Evolutionary conservation across 495 filamentous ascomycete species (phyloP).

Genomic region (Schizothecium vesticola): DNA sequence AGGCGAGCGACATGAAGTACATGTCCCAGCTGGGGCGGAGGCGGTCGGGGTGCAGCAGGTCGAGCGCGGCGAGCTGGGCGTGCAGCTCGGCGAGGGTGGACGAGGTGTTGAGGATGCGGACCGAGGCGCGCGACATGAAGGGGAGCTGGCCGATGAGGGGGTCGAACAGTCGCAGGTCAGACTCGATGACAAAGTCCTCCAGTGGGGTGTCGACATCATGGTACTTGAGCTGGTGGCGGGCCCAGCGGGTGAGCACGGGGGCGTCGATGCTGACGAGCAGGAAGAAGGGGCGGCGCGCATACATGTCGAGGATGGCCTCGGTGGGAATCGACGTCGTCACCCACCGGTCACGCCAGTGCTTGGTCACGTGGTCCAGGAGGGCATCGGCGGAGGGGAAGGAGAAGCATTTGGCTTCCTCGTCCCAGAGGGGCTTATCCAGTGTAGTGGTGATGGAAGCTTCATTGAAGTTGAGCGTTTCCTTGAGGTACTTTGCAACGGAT

Average conservation of each 20-base stretch:
- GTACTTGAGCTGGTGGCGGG: slow-evolving; percentile 42
- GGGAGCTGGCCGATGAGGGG: slow-evolving; percentile 58
- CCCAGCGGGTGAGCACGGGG: slow-evolving; percentile 71
- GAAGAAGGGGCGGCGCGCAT: slow-evolving; percentile 82
- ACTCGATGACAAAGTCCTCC: slow-evolving; percentile 69
- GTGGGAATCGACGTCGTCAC: slow-evolving; percentile 77
- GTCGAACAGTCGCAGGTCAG: slow-evolving; percentile 65
- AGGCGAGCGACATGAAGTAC: slow-evolving; percentile 95
- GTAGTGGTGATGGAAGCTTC: slow-evolving; percentile 18
- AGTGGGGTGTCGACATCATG: slow-evolving; percentile 68
- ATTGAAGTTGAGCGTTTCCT: slow-evolving; percentile 69
- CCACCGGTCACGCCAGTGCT: slow-evolving; percentile 73
- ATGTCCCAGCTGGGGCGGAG: slow-evolving; percentile 92
- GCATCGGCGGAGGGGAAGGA: slow-evolving; percentile 54
- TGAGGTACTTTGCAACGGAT: slow-evolving; percentile 76
- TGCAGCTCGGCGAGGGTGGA: slow-evolving; percentile 64
- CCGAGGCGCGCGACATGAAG: slow-evolving; percentile 70
- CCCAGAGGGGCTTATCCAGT: slow-evolving; percentile 2
- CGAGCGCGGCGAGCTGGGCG: slow-evolving; percentile 58
- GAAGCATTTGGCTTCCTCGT: slow-evolving; percentile 17
- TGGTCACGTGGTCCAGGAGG: slow-evolving; percentile 79
- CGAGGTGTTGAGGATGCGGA: slow-evolving; percentile 81
- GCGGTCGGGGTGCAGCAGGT: slow-evolving; percentile 71
- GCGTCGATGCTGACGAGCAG: slow-evolving; percentile 88
- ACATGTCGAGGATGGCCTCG: slow-evolving; percentile 60